Evolutionary conservation across 805 yeast species (phyloP), one percentile per base, ranked within the genome.

Genomic region (Groenewaldozyma tartarivorans): DNA sequence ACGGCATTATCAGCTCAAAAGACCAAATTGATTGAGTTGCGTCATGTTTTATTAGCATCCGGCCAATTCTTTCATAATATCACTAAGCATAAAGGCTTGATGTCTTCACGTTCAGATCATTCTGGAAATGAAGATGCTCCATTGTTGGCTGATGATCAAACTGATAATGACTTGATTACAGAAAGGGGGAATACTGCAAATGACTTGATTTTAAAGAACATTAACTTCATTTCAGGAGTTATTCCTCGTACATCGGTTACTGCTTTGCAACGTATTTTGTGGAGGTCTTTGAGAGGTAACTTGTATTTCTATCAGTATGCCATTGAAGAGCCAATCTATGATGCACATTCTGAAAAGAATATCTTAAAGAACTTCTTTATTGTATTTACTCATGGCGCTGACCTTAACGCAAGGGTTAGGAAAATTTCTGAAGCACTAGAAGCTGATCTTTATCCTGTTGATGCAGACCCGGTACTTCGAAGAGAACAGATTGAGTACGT

Each of bases 251-350:
- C 68, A 7, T 82, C 81, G 54, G 69, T 86, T 20, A 74, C 71
- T 13, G 68, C 80, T 1, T 67, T 92, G 47, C 87, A 87, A 57
- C 82, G 78, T 53, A 85, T 92, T 42, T 64, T 87, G 36, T 92
- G 96, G 95, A 75, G 99, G 63, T 77, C 86, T 16, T 71, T 90
- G 48, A 77, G 98, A 60, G 98, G 98, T 55, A 92, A 92, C 59
- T 67, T 94, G 49, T 85, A 74, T 54, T 74, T 88, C 59, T 79
- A 79, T 50, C 74, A 81, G 48, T 72, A 74, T 36, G 92, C 83
- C 50, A 75, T 90, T 44, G 72, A 73, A 4, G 83, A 81, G 52
- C 74, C 77, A 17, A 63, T 86, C 39, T 74, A 72, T 54, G 94
- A 85, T 52, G 59, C 72, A 33, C 71, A 75, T 53, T 53, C 77